Evolutionary conservation across 106 monocot genomes (phyloP), one percentile per base, ranked within the genome.

Genomic region (Dendrobium catenatum): DNA sequence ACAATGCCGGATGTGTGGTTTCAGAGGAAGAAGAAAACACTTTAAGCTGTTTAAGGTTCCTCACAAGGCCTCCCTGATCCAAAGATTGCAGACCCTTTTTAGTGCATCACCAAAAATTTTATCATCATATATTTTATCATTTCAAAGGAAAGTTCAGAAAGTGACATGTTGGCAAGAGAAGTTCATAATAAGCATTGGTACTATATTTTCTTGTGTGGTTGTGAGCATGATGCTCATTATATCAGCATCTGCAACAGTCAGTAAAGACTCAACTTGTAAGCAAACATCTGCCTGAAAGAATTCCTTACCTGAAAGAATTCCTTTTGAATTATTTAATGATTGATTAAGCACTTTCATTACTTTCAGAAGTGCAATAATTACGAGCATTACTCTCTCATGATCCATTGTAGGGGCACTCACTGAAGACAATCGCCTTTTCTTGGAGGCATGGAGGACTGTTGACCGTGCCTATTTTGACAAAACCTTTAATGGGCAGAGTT

Each of bases 401-500:
- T 41, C 55, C 26, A 83, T 46, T 88, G 48, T 76, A 99, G 95
- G 83, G 91, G 88, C 98, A 40, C 86, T 99, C 33, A 91, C 93
- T 61, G 98, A 99, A 80, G 98, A 99, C 85, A 99, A 99, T 79
- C 91, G 91, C 68, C 93, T 99, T 81, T 99, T 99, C 59, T 79
- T 99, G 83, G 98, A 99, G 85, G 95, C 98, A 72, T 99, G 98
- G 98, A 89, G 91, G 81, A 94, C 87, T 13, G 89, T 99, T 56
- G 98, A 99, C 79, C 98, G 98, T 80, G 98, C 95, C 70, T 99
- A 99, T 84, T 85, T 85, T 86, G 98, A 99, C 75, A 99, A 99
- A 89, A 84, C 84, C 22, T 99, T 99, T 81, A 99, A 95, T 81
- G 98, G 98, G 9, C 88, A 95, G 75, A 95, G 89, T 85, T 99